These are phyloP conservation scores for Penicillium freii DNA, from an alignment of 2,329 filamentous ascomycete species.

Conservation along the genomic window DNA sequence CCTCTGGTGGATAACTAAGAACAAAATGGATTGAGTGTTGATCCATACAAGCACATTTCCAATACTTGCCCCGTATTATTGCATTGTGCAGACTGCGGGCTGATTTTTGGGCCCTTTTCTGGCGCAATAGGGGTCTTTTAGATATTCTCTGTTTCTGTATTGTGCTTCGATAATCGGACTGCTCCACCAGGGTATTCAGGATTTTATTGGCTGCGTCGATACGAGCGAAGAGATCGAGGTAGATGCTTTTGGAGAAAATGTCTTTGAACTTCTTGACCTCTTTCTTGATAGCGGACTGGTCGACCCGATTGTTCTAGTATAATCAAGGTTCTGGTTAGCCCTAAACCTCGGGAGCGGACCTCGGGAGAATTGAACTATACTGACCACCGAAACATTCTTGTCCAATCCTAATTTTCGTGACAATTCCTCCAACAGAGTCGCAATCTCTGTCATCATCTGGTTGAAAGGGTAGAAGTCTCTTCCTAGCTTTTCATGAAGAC, in stretches of 20 bases:
- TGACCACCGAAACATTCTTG: background rate
- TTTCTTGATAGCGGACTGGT: background rate
- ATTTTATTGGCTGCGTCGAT: background rate
- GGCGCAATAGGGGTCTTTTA: background rate
- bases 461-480: background rate
- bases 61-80: background rate
- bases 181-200: background rate
- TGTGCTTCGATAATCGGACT: background rate
- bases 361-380: background rate
- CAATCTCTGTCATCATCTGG: background rate
- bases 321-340: background rate
- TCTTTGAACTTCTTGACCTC: background rate
- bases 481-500: background rate
- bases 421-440: background rate
- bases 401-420: background rate
- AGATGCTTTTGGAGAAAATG: background rate
- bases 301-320: background rate
- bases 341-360: background rate
- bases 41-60: background rate
- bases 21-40: background rate
- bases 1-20: background rate
- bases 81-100: background rate
- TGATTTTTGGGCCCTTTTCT: background rate
- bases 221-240: background rate
- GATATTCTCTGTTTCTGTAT: background rate